Conservation (phyloP, 2,329 filamentous ascomycete genomes). For the Nakataea oryzae region DNA sequence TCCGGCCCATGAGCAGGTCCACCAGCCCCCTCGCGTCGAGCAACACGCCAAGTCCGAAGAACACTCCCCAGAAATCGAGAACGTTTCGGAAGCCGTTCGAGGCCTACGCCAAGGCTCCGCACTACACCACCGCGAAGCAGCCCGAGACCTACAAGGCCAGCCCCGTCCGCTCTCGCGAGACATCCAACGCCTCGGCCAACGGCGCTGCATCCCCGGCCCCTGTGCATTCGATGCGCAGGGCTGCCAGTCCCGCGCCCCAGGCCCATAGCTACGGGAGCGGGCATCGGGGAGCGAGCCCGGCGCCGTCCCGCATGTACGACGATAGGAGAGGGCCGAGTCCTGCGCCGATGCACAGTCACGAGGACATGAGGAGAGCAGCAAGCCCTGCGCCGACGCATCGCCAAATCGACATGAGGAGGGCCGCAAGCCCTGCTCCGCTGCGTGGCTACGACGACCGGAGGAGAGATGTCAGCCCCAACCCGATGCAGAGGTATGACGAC, state of each 20-base stretch:
- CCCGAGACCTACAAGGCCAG: slow-evolving; percentile 43
- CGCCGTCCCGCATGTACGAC: slow-evolving; percentile 11
- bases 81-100: slow-evolving; percentile 58
- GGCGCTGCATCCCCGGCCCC: background rate
- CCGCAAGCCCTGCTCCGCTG: slow-evolving; percentile 26
- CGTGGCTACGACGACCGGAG: background rate
- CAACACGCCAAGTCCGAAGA: slow-evolving; percentile 42
- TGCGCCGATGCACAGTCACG: slow-evolving; percentile 17
- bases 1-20: slow-evolving; percentile 61
- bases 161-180: slow-evolving; percentile 25
- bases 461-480: background rate
- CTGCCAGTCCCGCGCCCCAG: slow-evolving; percentile 18
- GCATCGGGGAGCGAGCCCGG: background rate
- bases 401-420: slow-evolving; percentile 17
- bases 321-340: slow-evolving; percentile 26
- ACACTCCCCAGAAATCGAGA: slow-evolving; percentile 47
- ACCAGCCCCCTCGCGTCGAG: slow-evolving; percentile 49
- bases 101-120: slow-evolving; percentile 55
- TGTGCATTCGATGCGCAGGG: background rate
- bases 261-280: slow-evolving; percentile 14
- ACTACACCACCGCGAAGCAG: slow-evolving; percentile 53
- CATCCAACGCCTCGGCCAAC: slow-evolving; percentile 26
- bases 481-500: slow-evolving; percentile 13
- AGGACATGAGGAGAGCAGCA: slow-evolving; percentile 18
- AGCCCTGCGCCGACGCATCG: slow-evolving; percentile 27